A percentile compares a stretch with the other conserved stretches of the same genome.
phyloP scores from a whole-genome alignment of 257 asterid species.

The Solanum sitiens region DNA sequence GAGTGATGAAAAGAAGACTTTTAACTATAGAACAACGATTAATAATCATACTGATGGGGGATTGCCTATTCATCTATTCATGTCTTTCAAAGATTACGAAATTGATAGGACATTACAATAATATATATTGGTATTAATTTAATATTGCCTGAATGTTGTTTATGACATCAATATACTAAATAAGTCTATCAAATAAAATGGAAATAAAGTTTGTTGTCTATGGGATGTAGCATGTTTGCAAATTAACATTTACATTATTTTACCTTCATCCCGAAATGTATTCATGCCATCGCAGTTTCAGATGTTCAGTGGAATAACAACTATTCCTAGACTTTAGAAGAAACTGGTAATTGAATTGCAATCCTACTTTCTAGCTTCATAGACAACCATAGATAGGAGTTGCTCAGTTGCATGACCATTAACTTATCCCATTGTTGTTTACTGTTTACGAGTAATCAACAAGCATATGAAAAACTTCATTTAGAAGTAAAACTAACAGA shows the following conservation, averaged over 20 bases:
- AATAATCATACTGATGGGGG: conserved; percentile 49
- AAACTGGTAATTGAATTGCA: not conserved
- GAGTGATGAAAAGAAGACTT: conserved; percentile 20
- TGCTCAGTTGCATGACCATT: not conserved
- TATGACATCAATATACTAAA: not conserved
- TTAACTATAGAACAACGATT: conserved; percentile 44
- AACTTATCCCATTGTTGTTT: not conserved
- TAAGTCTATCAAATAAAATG: not conserved
- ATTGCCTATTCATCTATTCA: conserved; percentile 21
- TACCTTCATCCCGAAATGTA: not conserved
- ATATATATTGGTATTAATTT: not conserved
- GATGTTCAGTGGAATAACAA: not conserved
- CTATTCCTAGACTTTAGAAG: not conserved
- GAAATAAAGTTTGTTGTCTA: not conserved
- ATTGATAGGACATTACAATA: not conserved
- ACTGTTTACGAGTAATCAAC: no score
- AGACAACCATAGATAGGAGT: not conserved
- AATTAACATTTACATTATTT: not conserved
- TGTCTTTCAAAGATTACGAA: conserved; percentile 17
- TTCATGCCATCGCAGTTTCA: not conserved
- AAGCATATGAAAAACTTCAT: no score
- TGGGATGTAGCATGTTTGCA: not conserved
- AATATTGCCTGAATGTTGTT: not conserved
- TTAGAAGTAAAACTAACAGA: no score
- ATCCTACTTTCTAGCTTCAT: not conserved